Conservation (phyloP, 2,329 filamentous ascomycete genomes). For the Orbilia blumenaviensis region DNA sequence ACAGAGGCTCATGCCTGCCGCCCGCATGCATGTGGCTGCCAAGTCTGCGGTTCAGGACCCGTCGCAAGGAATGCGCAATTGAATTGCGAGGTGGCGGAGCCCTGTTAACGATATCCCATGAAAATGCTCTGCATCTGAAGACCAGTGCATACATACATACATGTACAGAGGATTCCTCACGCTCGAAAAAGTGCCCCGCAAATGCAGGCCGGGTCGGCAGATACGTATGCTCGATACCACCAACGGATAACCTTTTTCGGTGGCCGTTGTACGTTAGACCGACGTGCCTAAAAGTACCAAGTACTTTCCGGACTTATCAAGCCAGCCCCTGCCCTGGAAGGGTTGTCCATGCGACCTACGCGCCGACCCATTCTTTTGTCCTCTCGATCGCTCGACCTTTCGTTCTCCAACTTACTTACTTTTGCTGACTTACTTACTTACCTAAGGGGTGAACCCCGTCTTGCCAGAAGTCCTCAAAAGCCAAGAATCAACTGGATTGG, state of each 20-base stretch:
- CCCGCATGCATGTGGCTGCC: constrained; percentile 23
- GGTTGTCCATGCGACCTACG: constrained; percentile 50
- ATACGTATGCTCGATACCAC: neutral
- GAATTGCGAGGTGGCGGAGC: constrained; percentile 19
- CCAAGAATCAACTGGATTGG: constrained; percentile 16
- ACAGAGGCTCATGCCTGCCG: constrained; percentile 21
- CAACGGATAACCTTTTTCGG: constrained; percentile 1
- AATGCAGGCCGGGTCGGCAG: constrained; percentile 15
- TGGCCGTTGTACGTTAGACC: constrained; percentile 1
- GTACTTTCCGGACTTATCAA: constrained; percentile 13
- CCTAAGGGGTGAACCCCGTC: constrained; percentile 23
- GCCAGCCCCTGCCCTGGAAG: constrained; percentile 23
- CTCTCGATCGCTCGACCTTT: constrained; percentile 18
- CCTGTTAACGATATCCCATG: constrained; percentile 5
- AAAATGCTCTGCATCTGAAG: constrained; percentile 12
- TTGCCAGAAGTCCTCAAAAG: constrained; percentile 11
- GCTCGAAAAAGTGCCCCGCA: constrained; percentile 13
- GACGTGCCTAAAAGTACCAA: neutral
- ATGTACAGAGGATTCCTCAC: constrained; percentile 5
- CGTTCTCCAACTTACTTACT: constrained; percentile 3
- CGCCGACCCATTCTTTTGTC: constrained; percentile 22
- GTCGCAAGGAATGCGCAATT: constrained; percentile 26
- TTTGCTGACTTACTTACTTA: neutral
- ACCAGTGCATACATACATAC: too few species aligned
- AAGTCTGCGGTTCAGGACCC: constrained; percentile 8